Evolutionary conservation across 306 rosid species (phyloP), one percentile per base, ranked within the genome.

Genomic region (Dryas drummondii): DNA sequence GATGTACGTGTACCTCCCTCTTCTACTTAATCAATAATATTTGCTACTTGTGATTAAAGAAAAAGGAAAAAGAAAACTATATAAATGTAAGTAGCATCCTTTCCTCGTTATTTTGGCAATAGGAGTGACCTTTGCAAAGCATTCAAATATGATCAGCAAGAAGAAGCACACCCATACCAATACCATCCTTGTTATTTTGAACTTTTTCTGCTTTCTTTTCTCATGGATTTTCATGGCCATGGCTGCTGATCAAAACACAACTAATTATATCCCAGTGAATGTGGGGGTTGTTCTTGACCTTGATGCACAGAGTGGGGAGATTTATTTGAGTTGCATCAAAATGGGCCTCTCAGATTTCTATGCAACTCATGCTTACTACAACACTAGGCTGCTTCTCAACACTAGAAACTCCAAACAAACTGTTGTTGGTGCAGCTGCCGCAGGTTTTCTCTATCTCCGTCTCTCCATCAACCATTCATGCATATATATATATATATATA

Each of bases 231-330:
- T 64, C 15, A 11, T 27, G 63, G 66, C 46, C 47, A 6, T 8
- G 55, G 78, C 48, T 3, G 48, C 47, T 40, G 26, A 9, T 4
- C 80, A 81, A 52, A 81, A 67, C 15, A 48, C 16, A 6, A 15
- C 51, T 22, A 22, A 22, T 22, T 22, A 22, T 1, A 56, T 54
- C 3, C 2, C 7, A 16, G 88, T 88, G 44, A 83, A 85, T 45
- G 86, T 80, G 2, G 93, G 93, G 8, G 79, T 61, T 3, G 54
- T 88, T 46, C 73, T 84, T 58, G 82, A 87, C 14, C 51, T 70
- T 19, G 12, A 13, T 2, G 55, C 58, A n/a, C 27, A 0, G 2
- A 48, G 27, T 5, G 87, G 85, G 56, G 77, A 41, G 51, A 22
- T 26, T 17, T 70, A 14, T 42, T 58, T 65, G 66, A 71, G 75